Conservation (phyloP, 2,329 filamentous ascomycete species). For the Phoma sp. region DNA sequence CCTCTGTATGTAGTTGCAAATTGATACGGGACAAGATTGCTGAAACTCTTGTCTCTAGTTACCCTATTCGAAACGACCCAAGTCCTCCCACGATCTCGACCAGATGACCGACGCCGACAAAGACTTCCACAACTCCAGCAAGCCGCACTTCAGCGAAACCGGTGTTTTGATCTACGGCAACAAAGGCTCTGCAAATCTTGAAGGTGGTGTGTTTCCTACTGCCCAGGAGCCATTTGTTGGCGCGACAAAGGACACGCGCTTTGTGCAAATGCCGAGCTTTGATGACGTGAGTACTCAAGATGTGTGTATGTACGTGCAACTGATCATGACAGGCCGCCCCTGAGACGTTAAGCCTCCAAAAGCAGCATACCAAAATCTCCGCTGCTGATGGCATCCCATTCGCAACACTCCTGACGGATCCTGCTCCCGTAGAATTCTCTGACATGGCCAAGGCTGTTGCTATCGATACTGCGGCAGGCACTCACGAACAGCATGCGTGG, state of each 20-base stretch:
- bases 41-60: conserved; percentile 66
- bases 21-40: conserved; percentile 47
- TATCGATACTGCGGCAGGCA: conserved; percentile 45
- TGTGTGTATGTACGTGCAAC: conserved; percentile 18
- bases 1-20: conserved; percentile 54
- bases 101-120: conserved; percentile 69
- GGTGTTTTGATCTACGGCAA: conserved; percentile 73
- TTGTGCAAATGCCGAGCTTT: conserved; percentile 66
- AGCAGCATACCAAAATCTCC: conserved; percentile 57
- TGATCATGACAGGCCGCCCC: conserved; percentile 58
- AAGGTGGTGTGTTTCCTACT: conserved; percentile 60
- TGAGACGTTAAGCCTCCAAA: conserved; percentile 62
- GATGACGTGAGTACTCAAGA: conserved; percentile 43
- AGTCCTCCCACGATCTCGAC: conserved; percentile 68
- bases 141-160: conserved; percentile 78
- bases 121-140: conserved; percentile 74
- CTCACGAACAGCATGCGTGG: conserved; percentile 80
- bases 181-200: conserved; percentile 50
- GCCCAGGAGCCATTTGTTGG: conserved; percentile 66
- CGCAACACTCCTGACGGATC: conserved; percentile 57
- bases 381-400: conserved; percentile 63
- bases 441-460: conserved; percentile 55
- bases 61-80: conserved; percentile 82
- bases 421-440: conserved; percentile 60
- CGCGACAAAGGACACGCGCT: conserved; percentile 68